phyloP scores from a whole-genome alignment of 371 early-diverging fungal species.

The Syncephalastrum sp. region DNA sequence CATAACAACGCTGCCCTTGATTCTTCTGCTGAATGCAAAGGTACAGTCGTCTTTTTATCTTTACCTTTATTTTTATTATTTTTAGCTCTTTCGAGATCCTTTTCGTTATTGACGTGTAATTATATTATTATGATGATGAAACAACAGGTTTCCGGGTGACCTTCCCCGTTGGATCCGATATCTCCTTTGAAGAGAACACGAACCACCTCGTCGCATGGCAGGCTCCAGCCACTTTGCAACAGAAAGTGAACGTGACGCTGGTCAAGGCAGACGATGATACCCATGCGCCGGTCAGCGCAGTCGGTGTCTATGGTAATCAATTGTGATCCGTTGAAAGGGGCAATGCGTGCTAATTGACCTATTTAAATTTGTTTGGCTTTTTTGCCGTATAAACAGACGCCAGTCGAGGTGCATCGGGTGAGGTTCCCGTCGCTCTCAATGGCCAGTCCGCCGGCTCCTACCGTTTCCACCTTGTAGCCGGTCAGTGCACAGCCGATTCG shows the following conservation, averaged over 20 bases:
- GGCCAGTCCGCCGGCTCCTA: no score
- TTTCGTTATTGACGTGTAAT: no score
- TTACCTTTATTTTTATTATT: no score
- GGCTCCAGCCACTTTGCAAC: slow-evolving; percentile 11
- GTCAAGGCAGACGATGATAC: slow-evolving; percentile 14
- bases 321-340: no score
- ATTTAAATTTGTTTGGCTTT: not conserved
- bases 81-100: no score
- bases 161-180: not conserved
- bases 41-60: no score
- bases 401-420: slow-evolving; percentile 24
- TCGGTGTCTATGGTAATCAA: slow-evolving; percentile 29
- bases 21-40: no score
- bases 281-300: slow-evolving; percentile 6
- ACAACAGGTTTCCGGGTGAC: no score
- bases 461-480: no score
- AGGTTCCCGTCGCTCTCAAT: slow-evolving; percentile 15
- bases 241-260: slow-evolving; percentile 32
- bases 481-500: slow-evolving; percentile 28
- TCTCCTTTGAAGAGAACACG: slow-evolving; percentile 30
- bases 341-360: no score
- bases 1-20: not conserved
- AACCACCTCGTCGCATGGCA: slow-evolving; percentile 38
- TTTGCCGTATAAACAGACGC: slow-evolving; percentile 18
- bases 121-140: no score